Evolutionary conservation across 768 basidiomycete species (phyloP), one percentile per base, ranked within the genome.

Genomic region (Postia placenta): DNA sequence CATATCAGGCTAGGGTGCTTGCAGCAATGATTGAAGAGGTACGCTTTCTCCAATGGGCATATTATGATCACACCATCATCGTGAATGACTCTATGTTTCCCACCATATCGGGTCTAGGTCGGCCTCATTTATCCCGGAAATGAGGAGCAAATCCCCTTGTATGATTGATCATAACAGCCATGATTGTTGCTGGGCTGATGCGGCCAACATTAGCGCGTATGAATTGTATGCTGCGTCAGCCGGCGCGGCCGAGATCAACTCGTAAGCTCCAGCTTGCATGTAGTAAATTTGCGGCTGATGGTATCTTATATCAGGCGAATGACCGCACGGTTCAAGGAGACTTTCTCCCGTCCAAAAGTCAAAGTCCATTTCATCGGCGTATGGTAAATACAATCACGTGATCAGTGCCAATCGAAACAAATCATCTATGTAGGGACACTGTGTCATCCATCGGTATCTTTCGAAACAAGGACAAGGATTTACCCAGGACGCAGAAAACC

Each of bases 1-100:
- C 70, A 25, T 71, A 70, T 50, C 66, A 69, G 46, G 70, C 68
- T 0, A 64, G 73, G 7, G 67, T 66, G 2, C 61, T 72, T 6
- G 69, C 71, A 0, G 73, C 62, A 6, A 73, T 74, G 72, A 62
- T 73, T 9, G 48, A 70, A 17, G 62, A 66, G 55, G 69, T 71
- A 27, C 45, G 11, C 0, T 7, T 14, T 25, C 27, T 11, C 1
- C 14, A 19, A 20, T 23, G 6, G 12, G 17, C 23, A n/a, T 23
- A 14, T 5, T 46, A 12, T 5, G 20, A 15, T n/a, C n/a, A n/a
- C n/a, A n/a, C n/a, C n/a, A n/a, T n/a, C n/a, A n/a, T n/a, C n/a
- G n/a, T n/a, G n/a, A n/a, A n/a, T n/a, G n/a, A n/a, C n/a, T n/a
- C n/a, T n/a, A n/a, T n/a, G n/a, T n/a, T n/a, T n/a, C n/a, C n/a